Percentiles rank a stretch among this genome's conserved stretches.
These are phyloP conservation scores for Colletotrichum ledebouriae DNA, from an alignment of 2,329 filamentous ascomycete species.

Conservation along the genomic window DNA sequence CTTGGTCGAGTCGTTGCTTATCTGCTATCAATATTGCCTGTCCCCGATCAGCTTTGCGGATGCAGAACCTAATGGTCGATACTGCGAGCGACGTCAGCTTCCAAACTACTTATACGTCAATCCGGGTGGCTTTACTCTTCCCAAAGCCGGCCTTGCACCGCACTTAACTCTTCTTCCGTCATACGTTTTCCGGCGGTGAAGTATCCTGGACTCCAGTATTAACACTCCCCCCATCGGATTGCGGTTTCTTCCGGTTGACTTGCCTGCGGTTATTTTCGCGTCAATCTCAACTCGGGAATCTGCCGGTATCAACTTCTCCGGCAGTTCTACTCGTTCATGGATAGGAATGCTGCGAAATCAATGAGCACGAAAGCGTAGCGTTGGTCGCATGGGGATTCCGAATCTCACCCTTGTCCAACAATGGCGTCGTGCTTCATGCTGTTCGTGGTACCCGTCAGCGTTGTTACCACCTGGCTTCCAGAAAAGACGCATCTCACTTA, in stretches of 20 bases:
- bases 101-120: background rate
- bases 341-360: constrained; percentile 76
- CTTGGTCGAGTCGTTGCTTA: background rate
- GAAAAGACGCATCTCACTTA: constrained; percentile 60
- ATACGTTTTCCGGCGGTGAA: constrained; percentile 92
- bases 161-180: constrained; percentile 86
- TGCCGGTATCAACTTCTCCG: constrained; percentile 91
- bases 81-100: constrained; percentile 47
- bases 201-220: constrained; percentile 63
- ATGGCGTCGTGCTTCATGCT: constrained; percentile 95
- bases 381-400: background rate
- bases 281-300: constrained; percentile 99
- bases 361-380: constrained; percentile 37
- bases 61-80: constrained; percentile 47
- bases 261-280: constrained; percentile 96
- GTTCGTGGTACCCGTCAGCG: constrained; percentile 40
- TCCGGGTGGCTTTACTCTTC: constrained; percentile 71
- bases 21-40: no score
- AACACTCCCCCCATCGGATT: background rate
- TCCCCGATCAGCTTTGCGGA: background rate
- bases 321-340: constrained; percentile 89
- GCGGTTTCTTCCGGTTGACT: constrained; percentile 50
- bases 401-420: constrained; percentile 79
- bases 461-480: background rate
- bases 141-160: constrained; percentile 92